Conservation (phyloP, 768 basidiomycete species). For the Candolleomyces eurysporus region DNA sequence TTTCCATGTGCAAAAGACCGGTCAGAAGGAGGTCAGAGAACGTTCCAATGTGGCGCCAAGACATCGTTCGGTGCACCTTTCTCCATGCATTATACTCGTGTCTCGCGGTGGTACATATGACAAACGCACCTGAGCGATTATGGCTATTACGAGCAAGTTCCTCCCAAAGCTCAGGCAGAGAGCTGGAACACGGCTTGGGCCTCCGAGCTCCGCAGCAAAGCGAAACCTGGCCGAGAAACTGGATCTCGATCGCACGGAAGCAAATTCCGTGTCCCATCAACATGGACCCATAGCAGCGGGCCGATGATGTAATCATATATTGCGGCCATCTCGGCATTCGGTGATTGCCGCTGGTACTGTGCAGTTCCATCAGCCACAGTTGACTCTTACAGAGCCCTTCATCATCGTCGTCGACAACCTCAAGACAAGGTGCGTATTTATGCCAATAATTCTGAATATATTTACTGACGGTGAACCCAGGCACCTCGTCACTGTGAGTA, state of each 20-base stretch:
- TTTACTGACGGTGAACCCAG: conserved; percentile 13
- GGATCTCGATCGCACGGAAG: neutral
- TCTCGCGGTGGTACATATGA: no score
- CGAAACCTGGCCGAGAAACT: no score
- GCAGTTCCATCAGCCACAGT: conserved; percentile 39
- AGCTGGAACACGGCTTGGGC: no score
- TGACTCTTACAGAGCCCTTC: conserved; percentile 23
- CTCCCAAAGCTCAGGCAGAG: no score
- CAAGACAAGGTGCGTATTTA: conserved; percentile 57
- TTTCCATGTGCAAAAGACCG: no score
- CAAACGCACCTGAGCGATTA: no score
- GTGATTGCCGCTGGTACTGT: conserved; percentile 32
- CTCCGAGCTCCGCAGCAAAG: no score
- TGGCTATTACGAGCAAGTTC: no score
- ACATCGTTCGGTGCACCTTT: no score
- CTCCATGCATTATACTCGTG: no score
- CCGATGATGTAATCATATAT: neutral
- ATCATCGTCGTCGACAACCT: conserved; percentile 56
- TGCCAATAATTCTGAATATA: conserved; percentile 12
- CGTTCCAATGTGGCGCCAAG: no score
- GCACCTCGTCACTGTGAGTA: conserved; percentile 33
- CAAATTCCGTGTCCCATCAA: neutral
- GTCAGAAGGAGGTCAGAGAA: no score
- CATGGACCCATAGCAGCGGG: neutral
- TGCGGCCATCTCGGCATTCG: conserved; percentile 13